Conservation (phyloP, 495 filamentous ascomycete species). For the Trichocladium uniseriatum region DNA sequence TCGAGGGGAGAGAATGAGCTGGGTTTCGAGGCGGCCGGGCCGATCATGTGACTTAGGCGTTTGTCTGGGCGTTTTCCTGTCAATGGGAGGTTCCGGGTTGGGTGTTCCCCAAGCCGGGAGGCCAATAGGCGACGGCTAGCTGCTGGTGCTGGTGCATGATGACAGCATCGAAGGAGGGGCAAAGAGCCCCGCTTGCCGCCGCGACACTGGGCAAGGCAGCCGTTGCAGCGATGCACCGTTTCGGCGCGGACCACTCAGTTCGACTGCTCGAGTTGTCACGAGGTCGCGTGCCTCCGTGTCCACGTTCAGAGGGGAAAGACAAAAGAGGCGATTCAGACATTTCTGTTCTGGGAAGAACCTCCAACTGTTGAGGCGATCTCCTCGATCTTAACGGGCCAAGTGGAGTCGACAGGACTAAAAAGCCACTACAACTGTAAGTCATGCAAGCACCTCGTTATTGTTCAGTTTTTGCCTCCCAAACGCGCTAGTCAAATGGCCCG, state of each 20-base stretch:
- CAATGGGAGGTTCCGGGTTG: background rate
- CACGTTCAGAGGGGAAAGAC: no score
- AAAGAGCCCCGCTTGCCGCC: conserved; percentile 5
- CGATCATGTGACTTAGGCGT: background rate
- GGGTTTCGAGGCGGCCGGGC: no score
- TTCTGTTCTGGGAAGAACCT: no score
- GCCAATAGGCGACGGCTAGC: background rate
- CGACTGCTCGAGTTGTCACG: no score
- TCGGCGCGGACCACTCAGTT: background rate
- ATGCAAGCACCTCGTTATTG: no score
- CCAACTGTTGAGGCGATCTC: no score
- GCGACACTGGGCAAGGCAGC: background rate
- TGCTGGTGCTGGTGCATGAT: conserved; percentile 10
- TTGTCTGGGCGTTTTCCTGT: background rate
- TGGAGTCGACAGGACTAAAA: no score
- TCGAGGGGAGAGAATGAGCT: background rate
- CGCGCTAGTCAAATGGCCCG: background rate
- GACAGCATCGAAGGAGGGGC: conserved; percentile 11
- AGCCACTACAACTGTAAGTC: no score
- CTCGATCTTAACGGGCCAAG: no score
- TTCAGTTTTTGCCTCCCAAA: no score
- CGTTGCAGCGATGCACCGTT: background rate
- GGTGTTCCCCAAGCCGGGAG: background rate
- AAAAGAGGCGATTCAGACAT: no score
- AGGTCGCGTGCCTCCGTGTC: no score